Evolutionary conservation across 2,329 filamentous ascomycete species (phyloP), one percentile per base, ranked within the genome.

Genomic region (Graphilbum fragrans): DNA sequence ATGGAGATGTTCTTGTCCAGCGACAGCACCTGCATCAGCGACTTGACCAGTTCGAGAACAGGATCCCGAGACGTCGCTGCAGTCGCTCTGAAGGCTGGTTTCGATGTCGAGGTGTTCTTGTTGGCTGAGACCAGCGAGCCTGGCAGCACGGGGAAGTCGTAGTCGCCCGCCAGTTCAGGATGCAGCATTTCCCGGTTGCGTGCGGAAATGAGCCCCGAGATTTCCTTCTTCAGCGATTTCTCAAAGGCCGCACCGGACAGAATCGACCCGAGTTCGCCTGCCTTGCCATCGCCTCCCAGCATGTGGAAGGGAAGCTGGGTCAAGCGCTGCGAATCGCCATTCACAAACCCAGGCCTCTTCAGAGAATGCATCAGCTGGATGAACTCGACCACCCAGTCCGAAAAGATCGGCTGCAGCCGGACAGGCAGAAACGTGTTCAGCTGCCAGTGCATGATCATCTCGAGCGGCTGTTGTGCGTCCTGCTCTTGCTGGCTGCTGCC

Each of bases 371-470:
- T 95, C 41, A 95, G 70, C 50, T 94, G 80, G 50, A 98, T 84
- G 59, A 95, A 98, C 56, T 94, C 86, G 14, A 94, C 77, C 3
- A 95, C 77, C 86, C 88, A 95, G 52, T 94, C 81, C 47, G 88
- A 76, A 66, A 98, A 98, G 10, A 80, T 74, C 1, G 82, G 73
- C 54, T 96, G 88, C 38, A 98, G 69, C 5, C 82, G 78, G 1
- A 66, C 58, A 0, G 93, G 92, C 1, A 98, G 64, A 58, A 95
- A 95, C 1, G 86, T 88, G 36, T 80, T 82, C 56, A 98, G 82
- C 59, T 98, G 92, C 93, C 93, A 98, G 61, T 94, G 85, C 88
- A 98, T 96, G 53, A 98, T 78, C 11, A 84, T 92, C 52, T 95
- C 46, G n/a, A 52, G 46, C 20, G 43, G 27, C 42, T 45, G 43